These are phyloP conservation scores for Lachancea sp. DNA, from an alignment of 805 yeast genomes.

Conservation along the genomic window DNA sequence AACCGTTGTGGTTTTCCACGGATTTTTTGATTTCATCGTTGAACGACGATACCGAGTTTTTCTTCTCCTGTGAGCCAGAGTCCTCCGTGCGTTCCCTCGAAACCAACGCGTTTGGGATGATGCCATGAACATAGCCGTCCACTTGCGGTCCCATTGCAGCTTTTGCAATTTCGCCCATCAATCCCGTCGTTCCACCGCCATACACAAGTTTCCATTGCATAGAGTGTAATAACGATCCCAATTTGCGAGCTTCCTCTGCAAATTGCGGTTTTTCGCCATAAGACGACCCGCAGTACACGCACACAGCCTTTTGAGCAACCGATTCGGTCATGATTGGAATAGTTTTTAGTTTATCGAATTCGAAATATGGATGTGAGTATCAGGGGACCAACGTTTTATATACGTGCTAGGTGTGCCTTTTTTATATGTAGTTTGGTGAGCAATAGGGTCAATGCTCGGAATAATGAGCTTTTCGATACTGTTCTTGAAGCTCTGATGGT, in stretches of 20 bases:
- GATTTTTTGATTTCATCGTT: constrained; percentile 45
- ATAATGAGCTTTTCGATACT: too few relatives aligned
- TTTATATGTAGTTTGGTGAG: too few relatives aligned
- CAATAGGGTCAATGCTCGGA: too few relatives aligned
- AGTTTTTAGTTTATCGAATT: too few relatives aligned
- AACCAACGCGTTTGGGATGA: constrained; percentile 80
- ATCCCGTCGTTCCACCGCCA: constrained; percentile 85
- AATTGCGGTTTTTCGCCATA: constrained; percentile 51
- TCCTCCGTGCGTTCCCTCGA: constrained; percentile 56
- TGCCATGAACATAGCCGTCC: constrained; percentile 69
- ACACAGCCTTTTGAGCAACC: constrained; percentile 38
- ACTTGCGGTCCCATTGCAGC: constrained; percentile 43
- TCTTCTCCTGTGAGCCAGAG: constrained; percentile 30
- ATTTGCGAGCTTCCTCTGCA: constrained; percentile 46
- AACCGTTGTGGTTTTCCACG: constrained; percentile 59
- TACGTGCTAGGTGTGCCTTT: too few relatives aligned
- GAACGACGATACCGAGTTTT: constrained; percentile 28
- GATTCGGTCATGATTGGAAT: constrained; percentile 6
- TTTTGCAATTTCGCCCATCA: constrained; percentile 73
- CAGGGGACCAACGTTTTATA: neutral
- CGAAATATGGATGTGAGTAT: neutral
- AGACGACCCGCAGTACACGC: constrained; percentile 86
- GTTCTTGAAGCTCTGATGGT: too few relatives aligned
- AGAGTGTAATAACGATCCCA: constrained; percentile 54
- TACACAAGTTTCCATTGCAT: constrained; percentile 71